phyloP scores from a whole-genome alignment of 495 filamentous ascomycete species.

The Talaromyces adpressus region DNA sequence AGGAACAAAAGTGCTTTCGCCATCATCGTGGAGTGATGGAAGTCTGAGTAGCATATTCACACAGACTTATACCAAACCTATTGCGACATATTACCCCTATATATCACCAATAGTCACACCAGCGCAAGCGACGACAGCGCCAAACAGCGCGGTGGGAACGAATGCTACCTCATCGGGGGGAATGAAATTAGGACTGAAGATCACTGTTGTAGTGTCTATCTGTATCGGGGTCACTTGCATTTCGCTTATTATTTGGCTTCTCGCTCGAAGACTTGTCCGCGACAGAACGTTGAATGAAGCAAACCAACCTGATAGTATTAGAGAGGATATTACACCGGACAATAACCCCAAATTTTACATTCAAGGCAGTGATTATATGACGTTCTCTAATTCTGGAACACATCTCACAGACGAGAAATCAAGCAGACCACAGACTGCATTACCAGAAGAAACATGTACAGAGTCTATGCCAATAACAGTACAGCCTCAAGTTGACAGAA shows the following conservation, averaged over 20 bases:
- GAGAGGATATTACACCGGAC: background rate
- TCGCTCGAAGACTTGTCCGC: background rate
- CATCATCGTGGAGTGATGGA: conserved; percentile 35
- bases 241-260: background rate
- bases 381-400: background rate
- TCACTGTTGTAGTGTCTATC: background rate
- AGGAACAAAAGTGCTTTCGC: conserved; percentile 38
- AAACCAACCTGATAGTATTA: background rate
- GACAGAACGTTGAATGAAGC: background rate
- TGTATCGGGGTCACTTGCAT: background rate
- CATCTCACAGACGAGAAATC: background rate
- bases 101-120: background rate
- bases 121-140: background rate
- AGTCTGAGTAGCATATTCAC: conserved; percentile 42
- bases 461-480: background rate
- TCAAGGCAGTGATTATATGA: background rate
- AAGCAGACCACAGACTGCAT: background rate
- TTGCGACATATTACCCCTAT: conserved; percentile 51
- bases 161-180: background rate
- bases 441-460: background rate
- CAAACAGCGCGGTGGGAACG: background rate
- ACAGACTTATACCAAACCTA: conserved; percentile 38
- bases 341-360: background rate
- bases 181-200: background rate
- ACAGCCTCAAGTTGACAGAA: background rate